phyloP scores from a whole-genome alignment of 257 asterid genomes.

The Nicotiana tabacum region DNA sequence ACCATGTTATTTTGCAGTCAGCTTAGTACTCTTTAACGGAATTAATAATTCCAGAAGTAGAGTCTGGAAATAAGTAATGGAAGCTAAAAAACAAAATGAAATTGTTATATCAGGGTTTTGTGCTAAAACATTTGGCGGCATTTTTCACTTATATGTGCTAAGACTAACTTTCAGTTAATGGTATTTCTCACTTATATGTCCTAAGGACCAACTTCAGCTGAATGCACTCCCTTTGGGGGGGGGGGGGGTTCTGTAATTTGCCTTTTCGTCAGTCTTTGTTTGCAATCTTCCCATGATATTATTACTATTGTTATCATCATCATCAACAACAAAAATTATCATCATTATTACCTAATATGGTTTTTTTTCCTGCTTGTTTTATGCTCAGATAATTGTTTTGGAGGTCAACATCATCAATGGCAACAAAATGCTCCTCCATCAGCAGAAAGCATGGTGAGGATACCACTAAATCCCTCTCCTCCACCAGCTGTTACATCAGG shows the following conservation, averaged over 20 bases:
- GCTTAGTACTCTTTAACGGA: neutral
- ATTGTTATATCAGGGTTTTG: neutral
- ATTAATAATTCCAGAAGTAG: neutral
- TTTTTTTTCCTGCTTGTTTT: constrained; percentile 1
- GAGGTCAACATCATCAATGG: constrained; percentile 30
- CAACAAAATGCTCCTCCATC: constrained; percentile 33
- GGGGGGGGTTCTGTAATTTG: neutral
- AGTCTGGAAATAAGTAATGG: neutral
- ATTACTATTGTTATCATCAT: neutral
- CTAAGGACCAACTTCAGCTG: neutral
- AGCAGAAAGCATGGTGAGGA: constrained; percentile 15
- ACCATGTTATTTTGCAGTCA: neutral
- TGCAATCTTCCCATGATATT: neutral
- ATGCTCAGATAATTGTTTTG: constrained; percentile 33
- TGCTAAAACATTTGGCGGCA: neutral
- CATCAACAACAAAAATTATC: too few species aligned
- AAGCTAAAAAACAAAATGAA: neutral
- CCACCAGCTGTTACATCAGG: constrained; percentile 21
- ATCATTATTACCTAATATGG: neutral
- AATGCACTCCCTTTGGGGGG: neutral
- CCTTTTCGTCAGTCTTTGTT: neutral
- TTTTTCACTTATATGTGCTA: neutral
- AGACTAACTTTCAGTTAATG: too few species aligned
- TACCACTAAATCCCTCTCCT: constrained; percentile 26
- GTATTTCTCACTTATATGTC: neutral